Evolutionary conservation across 768 basidiomycete genomes (phyloP).

Genomic region (Candolleomyces efflorescens): DNA sequence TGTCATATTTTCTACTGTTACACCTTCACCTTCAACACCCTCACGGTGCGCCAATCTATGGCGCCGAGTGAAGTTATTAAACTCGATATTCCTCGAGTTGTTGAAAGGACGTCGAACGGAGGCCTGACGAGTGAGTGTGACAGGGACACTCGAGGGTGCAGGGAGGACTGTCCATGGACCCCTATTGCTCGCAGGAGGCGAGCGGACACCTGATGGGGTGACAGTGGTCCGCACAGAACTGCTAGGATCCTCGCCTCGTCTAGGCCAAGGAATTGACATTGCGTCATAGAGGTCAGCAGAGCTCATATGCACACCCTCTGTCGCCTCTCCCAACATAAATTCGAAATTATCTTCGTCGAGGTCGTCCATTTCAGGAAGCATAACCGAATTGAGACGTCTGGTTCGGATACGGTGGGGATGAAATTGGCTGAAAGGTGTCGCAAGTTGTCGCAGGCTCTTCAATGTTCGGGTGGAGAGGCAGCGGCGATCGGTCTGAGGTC

Average conservation of each 20-base stretch:
- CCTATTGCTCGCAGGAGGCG: conserved; percentile 2
- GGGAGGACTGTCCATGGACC: conserved; percentile 25
- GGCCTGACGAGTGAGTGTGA: conserved; percentile 47
- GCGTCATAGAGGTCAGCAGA: conserved; percentile 66
- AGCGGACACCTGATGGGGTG: conserved; percentile 1
- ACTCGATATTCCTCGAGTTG: conserved; percentile 56
- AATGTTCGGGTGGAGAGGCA: conserved; percentile 68
- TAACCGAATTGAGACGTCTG: conserved; percentile 42
- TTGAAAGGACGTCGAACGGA: conserved; percentile 55
- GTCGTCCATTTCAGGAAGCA: conserved; percentile 41
- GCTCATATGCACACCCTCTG: conserved; percentile 51
- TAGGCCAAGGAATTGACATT: conserved; percentile 16
- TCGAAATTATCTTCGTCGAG: conserved; percentile 68
- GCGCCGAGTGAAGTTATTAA: conserved; percentile 67
- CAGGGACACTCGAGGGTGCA: conserved; percentile 13
- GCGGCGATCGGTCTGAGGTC: conserved; percentile 51
- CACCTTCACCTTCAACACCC: conserved; percentile 21
- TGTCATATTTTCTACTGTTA: conserved; percentile 18
- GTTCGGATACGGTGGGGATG: conserved; percentile 42
- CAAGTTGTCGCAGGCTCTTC: conserved; percentile 54
- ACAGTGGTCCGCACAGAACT: conserved; percentile 30
- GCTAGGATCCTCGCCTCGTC: conserved; percentile 10
- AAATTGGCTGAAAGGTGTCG: conserved; percentile 46
- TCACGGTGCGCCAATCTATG: conserved; percentile 52
- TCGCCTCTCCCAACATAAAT: conserved; percentile 35